Evolutionary conservation across 116 monocot species (phyloP).

Genomic region (Dioscorea cayenensis): DNA sequence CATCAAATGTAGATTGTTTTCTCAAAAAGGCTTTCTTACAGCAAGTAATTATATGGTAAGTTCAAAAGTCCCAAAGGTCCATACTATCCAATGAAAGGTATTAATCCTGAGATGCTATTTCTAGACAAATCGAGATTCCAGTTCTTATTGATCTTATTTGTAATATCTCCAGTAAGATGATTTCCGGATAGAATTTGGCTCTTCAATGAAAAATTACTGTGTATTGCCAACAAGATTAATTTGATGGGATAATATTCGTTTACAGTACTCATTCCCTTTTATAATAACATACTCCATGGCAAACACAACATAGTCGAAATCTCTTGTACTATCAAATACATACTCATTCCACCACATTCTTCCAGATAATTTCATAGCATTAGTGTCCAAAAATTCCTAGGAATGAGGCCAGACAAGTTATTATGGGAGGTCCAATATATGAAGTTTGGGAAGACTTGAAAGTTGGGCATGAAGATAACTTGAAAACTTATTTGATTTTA

Average conservation of each 20-base stretch:
- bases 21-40: no score
- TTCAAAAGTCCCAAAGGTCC: no score
- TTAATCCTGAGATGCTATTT: constrained; percentile 12
- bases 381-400: background rate
- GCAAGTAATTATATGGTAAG: no score
- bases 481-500: background rate
- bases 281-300: no score
- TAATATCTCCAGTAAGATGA: background rate
- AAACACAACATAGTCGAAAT: background rate
- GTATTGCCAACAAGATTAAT: no score
- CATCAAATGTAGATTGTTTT: no score
- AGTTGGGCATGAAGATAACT: background rate
- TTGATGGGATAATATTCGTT: no score
- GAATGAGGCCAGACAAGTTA: background rate
- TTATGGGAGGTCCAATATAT: constrained; percentile 4
- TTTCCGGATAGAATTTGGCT: constrained; percentile 9
- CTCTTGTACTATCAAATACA: no score
- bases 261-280: no score
- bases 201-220: background rate
- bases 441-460: background rate
- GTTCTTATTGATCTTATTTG: background rate
- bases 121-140: constrained; percentile 20
- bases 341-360: background rate
- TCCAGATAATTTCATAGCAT: background rate
- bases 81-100: no score